Evolutionary conservation across 352 stramenopile species (phyloP).

Genomic region (Proteromonas lacertae): DNA sequence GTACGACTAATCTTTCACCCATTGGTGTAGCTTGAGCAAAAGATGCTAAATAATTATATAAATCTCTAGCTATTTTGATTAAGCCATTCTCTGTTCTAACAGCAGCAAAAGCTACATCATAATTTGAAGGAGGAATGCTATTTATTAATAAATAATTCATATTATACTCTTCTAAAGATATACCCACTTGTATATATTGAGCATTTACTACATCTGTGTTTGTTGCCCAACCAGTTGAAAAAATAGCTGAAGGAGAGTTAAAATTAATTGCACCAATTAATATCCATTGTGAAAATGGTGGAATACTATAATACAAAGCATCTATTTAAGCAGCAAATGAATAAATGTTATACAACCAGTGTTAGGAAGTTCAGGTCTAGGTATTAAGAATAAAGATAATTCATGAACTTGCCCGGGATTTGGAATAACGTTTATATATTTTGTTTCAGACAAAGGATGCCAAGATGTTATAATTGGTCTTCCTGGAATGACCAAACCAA

Average conservation of each 20-base stretch:
- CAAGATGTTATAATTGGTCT: conserved; percentile 25
- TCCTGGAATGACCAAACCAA: conserved; percentile 24
- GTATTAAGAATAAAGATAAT: conserved; percentile 28
- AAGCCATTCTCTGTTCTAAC: too few species aligned
- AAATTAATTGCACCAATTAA: conserved; percentile 25
- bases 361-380: conserved; percentile 20
- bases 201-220: conserved; percentile 21
- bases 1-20: too few species aligned
- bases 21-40: too few species aligned
- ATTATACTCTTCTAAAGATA: conserved; percentile 23
- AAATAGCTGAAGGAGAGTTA: conserved; percentile 22
- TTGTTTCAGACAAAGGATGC: conserved; percentile 4
- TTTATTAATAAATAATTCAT: too few species aligned
- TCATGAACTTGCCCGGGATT: conserved; percentile 22
- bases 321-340: conserved; percentile 17
- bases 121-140: too few species aligned
- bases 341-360: too few species aligned
- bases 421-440: conserved; percentile 18
- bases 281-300: conserved; percentile 25
- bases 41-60: too few species aligned
- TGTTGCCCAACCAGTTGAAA: conserved; percentile 22
- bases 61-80: too few species aligned
- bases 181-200: conserved; percentile 21
- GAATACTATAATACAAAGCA: conserved; percentile 27
- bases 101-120: too few species aligned